Base-by-base conservation (phyloP, 352 stramenopile species). In the Phytophthora citricola region DNA sequence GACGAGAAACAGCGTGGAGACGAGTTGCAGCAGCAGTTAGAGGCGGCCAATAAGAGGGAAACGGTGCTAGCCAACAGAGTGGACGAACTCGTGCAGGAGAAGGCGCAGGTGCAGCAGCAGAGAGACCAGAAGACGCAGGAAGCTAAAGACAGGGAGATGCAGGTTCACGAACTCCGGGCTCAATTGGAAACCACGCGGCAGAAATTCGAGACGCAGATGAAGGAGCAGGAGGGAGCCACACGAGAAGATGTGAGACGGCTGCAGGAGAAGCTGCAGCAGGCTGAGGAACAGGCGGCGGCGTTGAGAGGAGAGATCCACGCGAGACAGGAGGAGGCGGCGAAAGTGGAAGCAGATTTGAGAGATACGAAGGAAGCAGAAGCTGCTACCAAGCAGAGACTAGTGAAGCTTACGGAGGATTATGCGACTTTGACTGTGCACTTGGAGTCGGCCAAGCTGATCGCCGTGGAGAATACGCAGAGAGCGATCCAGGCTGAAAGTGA, bases 401-500 rank as follows among this genome's bases (percentile, higher is more conserved):
- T 90, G 49, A 79, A 91, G 58, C 72, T 92, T 10, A 90, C 76
- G 29, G 75, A 91, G 49, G 79, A 86, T 4, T 63, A 84, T n/a
- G 86, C 81, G 17, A 78, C 62, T 14, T 56, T 85, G 32, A 54
- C 83, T 44, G 78, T 90, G 27, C 80, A 79, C 17, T 49, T 85
- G 40, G 59, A 68, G 20, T 69, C 71, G 14, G 53, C 69, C 10
- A 79, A 73, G 45, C 45, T 74, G 26, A 58, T 66, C 7, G 66
- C 74, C 31, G 65, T 76, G 14, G 73, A 87, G 50, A 73, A 69
- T 32, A 69, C 75, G 14, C 51, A 61, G 26, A 77, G 83, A 26
- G 69, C 61, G 5, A 61, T 69, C 24, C 69, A 82, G 40, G 68
- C 81, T 31, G 76, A 87, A 57, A 46, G 39, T 12, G 78, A 90